Conservation (phyloP, 1,284 basidiomycete genomes). For the Sphaerobolus stellatus region DNA sequence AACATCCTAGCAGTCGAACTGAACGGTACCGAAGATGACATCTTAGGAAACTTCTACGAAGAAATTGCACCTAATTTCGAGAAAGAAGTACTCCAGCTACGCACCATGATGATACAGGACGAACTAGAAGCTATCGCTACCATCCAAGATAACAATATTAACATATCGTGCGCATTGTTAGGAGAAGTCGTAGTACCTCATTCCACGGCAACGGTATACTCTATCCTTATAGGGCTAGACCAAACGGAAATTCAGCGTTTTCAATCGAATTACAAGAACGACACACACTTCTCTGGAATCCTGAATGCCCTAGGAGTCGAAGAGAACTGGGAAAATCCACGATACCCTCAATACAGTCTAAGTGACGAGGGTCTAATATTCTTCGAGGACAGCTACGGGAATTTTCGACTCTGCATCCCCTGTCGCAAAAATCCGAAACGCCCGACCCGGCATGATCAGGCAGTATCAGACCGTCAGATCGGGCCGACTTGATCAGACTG, state of each 20-base stretch:
- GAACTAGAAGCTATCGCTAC: neutral
- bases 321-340: neutral
- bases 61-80: neutral
- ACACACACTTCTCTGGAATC: neutral
- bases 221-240: neutral
- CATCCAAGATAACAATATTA: neutral
- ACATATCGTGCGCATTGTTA: neutral
- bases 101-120: neutral
- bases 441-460: too few relatives aligned
- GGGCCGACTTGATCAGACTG: too few relatives aligned
- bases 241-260: neutral
- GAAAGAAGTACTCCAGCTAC: neutral
- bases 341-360: neutral
- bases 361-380: constrained; percentile 8
- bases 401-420: constrained; percentile 14
- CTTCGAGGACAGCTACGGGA: neutral
- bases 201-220: neutral
- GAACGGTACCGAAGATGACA: neutral
- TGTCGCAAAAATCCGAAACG: too few relatives aligned
- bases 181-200: neutral
- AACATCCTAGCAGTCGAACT: neutral
- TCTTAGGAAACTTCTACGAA: neutral
- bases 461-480: too few relatives aligned
- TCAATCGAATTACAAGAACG: neutral
- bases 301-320: neutral